phyloP scores from a whole-genome alignment of 495 filamentous ascomycete species.

The Aspergillus coremiiformis region DNA sequence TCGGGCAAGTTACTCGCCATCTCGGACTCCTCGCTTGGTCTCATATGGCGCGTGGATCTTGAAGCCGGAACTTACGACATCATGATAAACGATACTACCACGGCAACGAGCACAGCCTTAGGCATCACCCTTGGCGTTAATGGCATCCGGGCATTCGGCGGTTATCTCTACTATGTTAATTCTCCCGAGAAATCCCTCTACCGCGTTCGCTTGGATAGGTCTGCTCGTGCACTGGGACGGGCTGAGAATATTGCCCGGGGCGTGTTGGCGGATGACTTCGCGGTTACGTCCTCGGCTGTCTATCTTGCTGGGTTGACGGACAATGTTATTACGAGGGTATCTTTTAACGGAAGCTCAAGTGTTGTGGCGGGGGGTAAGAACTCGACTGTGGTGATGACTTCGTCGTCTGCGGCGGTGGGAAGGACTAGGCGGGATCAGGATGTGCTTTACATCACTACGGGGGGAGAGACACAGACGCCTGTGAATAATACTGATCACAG shows the following conservation, averaged over 20 bases:
- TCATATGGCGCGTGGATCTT: conserved; percentile 30
- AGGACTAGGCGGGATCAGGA: background rate
- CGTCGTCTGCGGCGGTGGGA: background rate
- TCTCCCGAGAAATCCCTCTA: conserved; percentile 18
- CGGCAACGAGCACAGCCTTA: conserved; percentile 23
- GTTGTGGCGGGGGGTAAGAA: background rate
- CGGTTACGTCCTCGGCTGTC: background rate
- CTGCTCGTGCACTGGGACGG: conserved; percentile 11
- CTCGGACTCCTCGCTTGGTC: conserved; percentile 31
- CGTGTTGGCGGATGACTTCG: conserved; percentile 9
- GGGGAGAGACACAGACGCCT: conserved; percentile 1
- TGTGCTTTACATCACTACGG: conserved; percentile 7
- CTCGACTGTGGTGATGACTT: background rate
- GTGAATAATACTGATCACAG: conserved; percentile 1
- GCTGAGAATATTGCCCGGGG: conserved; percentile 3
- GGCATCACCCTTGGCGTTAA: conserved; percentile 24
- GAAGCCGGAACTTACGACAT: conserved; percentile 26
- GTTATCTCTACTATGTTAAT: conserved; percentile 34
- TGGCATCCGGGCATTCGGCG: conserved; percentile 21
- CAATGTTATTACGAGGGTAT: conserved; percentile 1
- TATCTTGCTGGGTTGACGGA: conserved; percentile 4
- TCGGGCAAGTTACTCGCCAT: conserved; percentile 13
- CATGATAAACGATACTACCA: conserved; percentile 29
- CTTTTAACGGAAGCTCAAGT: background rate
- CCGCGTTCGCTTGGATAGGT: conserved; percentile 21